Evolutionary conservation across 176 grass and related monocot genomes (phyloP).

Genomic region (Oryza brachyantha): DNA sequence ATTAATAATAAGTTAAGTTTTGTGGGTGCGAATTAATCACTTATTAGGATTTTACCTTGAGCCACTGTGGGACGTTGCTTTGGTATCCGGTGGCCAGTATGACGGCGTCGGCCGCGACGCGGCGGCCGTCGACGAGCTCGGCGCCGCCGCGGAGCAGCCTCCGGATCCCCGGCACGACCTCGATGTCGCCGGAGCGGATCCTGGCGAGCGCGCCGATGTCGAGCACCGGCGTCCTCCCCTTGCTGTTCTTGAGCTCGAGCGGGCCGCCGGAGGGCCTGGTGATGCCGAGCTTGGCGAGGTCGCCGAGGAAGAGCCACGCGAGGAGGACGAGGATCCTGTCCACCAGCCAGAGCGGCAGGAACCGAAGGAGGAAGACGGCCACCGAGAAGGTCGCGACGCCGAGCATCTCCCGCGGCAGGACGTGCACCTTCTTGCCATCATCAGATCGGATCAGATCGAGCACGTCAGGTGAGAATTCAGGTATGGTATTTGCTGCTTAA

Average conservation of each 20-base stretch:
- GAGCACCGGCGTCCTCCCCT: constrained; percentile 69
- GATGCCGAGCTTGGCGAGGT: constrained; percentile 55
- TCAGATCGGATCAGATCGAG: neutral
- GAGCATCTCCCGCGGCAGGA: constrained; percentile 70
- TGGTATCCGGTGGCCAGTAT: constrained; percentile 79
- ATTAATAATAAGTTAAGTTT: neutral
- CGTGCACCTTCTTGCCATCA: constrained; percentile 59
- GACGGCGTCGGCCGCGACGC: constrained; percentile 51
- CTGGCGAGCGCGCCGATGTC: constrained; percentile 61
- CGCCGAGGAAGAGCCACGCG: constrained; percentile 59
- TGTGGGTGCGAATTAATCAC: neutral
- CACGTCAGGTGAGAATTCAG: neutral
- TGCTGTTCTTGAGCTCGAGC: constrained; percentile 62
- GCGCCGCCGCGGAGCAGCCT: constrained; percentile 38
- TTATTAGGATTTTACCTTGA: constrained; percentile 41
- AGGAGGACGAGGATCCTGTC: constrained; percentile 70
- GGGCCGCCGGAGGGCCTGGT: constrained; percentile 45
- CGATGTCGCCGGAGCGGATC: constrained; percentile 67
- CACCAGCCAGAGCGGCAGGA: constrained; percentile 60
- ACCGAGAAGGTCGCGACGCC: constrained; percentile 72
- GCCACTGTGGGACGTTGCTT: constrained; percentile 78
- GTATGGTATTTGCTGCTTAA: too few species aligned
- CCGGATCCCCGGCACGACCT: constrained; percentile 65
- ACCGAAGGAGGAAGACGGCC: constrained; percentile 52
- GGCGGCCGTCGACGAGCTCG: constrained; percentile 57